Base-by-base conservation (phyloP, 305 asterid genomes). In the Solanum hybrid region DNA sequence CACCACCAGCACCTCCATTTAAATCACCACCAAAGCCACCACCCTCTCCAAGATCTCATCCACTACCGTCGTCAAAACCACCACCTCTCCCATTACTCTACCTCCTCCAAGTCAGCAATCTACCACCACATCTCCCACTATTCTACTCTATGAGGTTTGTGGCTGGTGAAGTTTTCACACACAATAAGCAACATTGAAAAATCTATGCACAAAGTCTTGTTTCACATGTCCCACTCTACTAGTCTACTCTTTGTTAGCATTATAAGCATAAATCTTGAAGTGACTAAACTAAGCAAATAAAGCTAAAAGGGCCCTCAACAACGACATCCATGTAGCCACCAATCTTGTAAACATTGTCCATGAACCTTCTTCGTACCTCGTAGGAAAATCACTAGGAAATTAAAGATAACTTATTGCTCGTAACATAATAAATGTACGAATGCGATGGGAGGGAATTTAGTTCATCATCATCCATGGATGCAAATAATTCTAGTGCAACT, bases 201-300 rank as follows among this genome's bases (percentile, higher is more conserved):
- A 96, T 95, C 98, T 91, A 51, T 93, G 89, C 96, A 90, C 90
- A 89, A 94, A 95, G 97, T 95, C 98, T 82, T 93, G 95, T 92
- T 57, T 76, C 31, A 33, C 64, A 37, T 91, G 77, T 42, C 95
- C 98, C 95, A 92, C 90, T 92, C 86, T 86, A n/a, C 29, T 51
- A 46, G 22, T 51, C 67, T 1, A 51, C 67, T 51, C 67, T 51
- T 28, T 85, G 31, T 34, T 42, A 61, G 86, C 93, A 86, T 86
- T 89, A 64, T 34, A 34, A 67, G 9, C 57, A 42, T 33, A 46
- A 34, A 31, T 83, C 22, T 73, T 81, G 89, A 88, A 89, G 92
- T 91, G 91, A 92, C 93, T 51, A 90, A 91, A 92, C 92, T 80
- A 22, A 89, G 77, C 22, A 61, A 36, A 24, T 10, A 46, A 69